phyloP scores from a whole-genome alignment of 2,329 filamentous ascomycete species.

The Thielaviopsis populi region DNA sequence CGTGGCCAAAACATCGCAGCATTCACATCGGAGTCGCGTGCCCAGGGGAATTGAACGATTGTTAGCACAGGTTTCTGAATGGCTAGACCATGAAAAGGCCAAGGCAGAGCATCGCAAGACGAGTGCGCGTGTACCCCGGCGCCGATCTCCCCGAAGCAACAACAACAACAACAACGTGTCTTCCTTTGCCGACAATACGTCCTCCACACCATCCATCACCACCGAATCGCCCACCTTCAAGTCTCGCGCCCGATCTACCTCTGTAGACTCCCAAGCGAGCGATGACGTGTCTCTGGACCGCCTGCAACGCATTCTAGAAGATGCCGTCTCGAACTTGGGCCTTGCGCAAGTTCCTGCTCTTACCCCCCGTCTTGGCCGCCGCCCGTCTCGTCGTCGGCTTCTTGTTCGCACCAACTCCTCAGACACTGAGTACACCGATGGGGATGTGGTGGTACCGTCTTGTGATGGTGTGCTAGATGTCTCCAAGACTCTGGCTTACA shows the following conservation, averaged over 20 bases:
- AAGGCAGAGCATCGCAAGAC: constrained; percentile 40
- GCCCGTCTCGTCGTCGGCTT: constrained; percentile 27
- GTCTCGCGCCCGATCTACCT: constrained; percentile 31
- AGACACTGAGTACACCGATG: constrained; percentile 72
- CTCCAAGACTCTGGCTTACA: constrained; percentile 70
- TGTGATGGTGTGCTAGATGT: constrained; percentile 82
- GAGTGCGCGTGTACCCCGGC: constrained; percentile 26
- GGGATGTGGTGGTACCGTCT: constrained; percentile 66
- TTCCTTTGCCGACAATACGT: constrained; percentile 10
- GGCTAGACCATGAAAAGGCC: constrained; percentile 66
- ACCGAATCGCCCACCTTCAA: neutral
- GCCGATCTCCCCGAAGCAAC: constrained; percentile 24
- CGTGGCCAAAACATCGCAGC: constrained; percentile 17
- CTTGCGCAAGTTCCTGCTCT: constrained; percentile 32
- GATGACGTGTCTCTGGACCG: constrained; percentile 57
- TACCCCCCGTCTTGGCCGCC: constrained; percentile 29
- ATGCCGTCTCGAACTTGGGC: constrained; percentile 43
- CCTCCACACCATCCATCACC: neutral
- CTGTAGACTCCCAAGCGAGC: constrained; percentile 50
- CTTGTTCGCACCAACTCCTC: constrained; percentile 43
- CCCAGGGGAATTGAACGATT: constrained; percentile 35
- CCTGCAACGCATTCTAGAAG: constrained; percentile 65
- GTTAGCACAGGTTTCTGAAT: constrained; percentile 61
- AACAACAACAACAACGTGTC: constrained; percentile 7
- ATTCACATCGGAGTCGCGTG: constrained; percentile 9